phyloP scores from a whole-genome alignment of 108 stramenopile genomes.

The Epithemia pelagica region DNA sequence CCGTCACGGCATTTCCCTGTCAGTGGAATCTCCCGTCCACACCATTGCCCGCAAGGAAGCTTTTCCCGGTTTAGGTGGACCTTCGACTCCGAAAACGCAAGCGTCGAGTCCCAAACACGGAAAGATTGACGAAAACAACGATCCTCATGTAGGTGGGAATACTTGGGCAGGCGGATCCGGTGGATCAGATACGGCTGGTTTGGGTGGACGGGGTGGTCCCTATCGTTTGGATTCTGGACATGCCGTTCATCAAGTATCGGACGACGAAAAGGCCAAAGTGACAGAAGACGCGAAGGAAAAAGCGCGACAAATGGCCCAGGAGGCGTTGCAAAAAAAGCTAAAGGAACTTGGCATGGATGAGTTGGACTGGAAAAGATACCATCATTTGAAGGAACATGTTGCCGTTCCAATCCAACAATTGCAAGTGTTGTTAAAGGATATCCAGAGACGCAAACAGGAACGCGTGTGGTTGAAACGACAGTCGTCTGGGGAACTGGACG shows the following conservation, averaged over 20 bases:
- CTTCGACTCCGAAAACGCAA: conserved; percentile 3
- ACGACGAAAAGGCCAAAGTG: conserved; percentile 79
- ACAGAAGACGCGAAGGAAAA: conserved; percentile 49
- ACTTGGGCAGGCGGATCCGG: conserved; percentile 90
- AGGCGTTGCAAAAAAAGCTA: conserved; percentile 62
- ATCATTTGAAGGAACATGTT: conserved; percentile 41
- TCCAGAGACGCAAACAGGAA: conserved; percentile 51
- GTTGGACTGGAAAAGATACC: conserved; percentile 65
- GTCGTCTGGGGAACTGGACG: conserved; percentile 81
- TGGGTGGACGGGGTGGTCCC: conserved; percentile 90
- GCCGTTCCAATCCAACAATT: conserved; percentile 51
- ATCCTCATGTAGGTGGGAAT: conserved; percentile 82
- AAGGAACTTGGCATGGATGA: conserved; percentile 76
- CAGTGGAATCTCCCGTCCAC: background rate
- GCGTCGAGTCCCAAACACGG: conserved; percentile 53
- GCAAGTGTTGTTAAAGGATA: conserved; percentile 37
- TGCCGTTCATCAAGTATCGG: conserved; percentile 78
- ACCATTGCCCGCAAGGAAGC: background rate
- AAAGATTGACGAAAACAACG: conserved; percentile 61
- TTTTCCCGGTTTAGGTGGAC: too few species aligned
- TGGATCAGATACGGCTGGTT: conserved; percentile 86
- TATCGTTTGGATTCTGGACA: conserved; percentile 84
- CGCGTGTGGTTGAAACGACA: conserved; percentile 76
- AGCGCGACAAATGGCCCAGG: conserved; percentile 62
- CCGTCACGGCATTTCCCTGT: conserved; percentile 28